A percentile compares a stretch with the other conserved stretches of the same genome.
These are phyloP conservation scores for Corylus heterophylla DNA, from an alignment of 306 rosid genomes.

Conservation along the genomic window DNA sequence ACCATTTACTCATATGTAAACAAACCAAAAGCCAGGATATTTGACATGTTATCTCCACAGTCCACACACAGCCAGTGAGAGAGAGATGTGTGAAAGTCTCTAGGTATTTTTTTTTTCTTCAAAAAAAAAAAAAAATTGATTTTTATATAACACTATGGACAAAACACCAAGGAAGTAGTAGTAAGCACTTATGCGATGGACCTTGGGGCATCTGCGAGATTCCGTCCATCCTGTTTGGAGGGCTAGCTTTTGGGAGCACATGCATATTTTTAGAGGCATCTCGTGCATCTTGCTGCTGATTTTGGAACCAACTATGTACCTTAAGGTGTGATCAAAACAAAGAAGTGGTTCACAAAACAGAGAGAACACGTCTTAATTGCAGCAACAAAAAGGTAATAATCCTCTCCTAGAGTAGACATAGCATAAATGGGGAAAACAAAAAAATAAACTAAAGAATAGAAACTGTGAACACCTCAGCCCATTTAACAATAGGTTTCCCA, in stretches of 20 bases:
- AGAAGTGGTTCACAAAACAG: background rate
- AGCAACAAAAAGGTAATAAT: constrained; percentile 1
- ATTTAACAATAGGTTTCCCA: constrained; percentile 78
- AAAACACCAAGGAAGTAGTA: constrained; percentile 12
- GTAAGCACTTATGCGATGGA: constrained; percentile 25
- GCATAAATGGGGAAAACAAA: background rate
- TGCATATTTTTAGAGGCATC: constrained; percentile 37
- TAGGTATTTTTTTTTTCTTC: too few relatives aligned
- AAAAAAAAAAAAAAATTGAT: too few relatives aligned
- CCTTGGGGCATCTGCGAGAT: constrained; percentile 39
- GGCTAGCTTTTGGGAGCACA: constrained; percentile 33
- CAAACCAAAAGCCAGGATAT: background rate
- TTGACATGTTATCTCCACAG: background rate
- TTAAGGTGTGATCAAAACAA: constrained; percentile 27
- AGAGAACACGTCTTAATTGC: background rate
- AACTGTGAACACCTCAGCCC: constrained; percentile 65
- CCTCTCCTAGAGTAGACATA: background rate
- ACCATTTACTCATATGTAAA: background rate
- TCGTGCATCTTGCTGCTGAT: constrained; percentile 43
- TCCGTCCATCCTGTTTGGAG: constrained; percentile 44
- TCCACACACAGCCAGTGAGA: constrained; percentile 1
- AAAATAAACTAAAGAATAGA: constrained; percentile 1
- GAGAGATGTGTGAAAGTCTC: background rate
- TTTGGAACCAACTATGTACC: constrained; percentile 81
- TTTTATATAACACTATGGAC: background rate